Base-by-base conservation (phyloP, 192 early-diverging fungal species). In the Podila verticillata region DNA sequence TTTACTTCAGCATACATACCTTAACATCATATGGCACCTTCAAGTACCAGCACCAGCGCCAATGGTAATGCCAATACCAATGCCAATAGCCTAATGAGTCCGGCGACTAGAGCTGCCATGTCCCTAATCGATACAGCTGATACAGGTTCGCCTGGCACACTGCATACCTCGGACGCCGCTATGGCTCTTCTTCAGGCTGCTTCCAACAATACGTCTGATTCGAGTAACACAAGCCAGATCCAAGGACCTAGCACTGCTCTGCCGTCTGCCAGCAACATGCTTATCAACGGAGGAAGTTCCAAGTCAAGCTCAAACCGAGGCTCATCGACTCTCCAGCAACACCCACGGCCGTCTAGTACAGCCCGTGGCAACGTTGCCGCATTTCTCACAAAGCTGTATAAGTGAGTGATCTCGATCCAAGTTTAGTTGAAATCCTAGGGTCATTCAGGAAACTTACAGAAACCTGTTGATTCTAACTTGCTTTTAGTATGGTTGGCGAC, bases 321-420 rank as follows among this genome's bases (percentile, higher is more conserved):
- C 51, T 44, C 73, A 0, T 30, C 73, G 9, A 35, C 73, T 31
- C 24, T 77, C 39, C 66, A 77, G 54, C 67, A 77, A 30, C 22
- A 34, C 4, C 75, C 75, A 13, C 39, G 75, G 48, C 75, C 75
- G 2, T 79, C 75, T 2, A 79, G 75, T 32, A 79, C 65, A 7
- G 77, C 77, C 36, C 77, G 77, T 34, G 70, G 70, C 28, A 86
- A 86, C 19, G 94, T 98, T 22, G 95, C 97, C 3, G 95, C 95
- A 4, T 98, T 98, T 74, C 82, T 98, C 15, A 96, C 94, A 84
- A 98, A 98, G 73, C 90, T 98, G 12, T 97, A 95, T 80, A 92
- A 88, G 93, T 95, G 87, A 72, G 86, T 70, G 13, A 35, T 63
- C 24, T 20, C 29, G 34, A 32, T 22, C 13, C 19, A 56, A 12